These are phyloP conservation scores for Comarum palustre DNA, from an alignment of 306 rosid species.

Conservation along the genomic window DNA sequence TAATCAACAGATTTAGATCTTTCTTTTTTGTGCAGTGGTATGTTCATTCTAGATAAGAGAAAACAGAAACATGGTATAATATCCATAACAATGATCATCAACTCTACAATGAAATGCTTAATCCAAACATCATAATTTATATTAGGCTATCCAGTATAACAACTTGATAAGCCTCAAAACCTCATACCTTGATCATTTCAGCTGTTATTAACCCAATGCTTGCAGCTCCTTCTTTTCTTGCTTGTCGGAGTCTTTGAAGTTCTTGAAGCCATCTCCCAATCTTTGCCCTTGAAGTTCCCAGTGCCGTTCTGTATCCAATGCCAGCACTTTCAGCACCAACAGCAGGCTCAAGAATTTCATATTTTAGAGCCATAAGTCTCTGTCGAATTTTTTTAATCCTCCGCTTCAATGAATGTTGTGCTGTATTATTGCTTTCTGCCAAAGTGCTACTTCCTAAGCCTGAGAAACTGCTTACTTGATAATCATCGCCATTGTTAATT, in stretches of 20 bases:
- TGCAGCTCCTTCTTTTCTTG: constrained; percentile 97
- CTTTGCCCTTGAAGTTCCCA: constrained; percentile 89
- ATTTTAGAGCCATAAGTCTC: constrained; percentile 94
- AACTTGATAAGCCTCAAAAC: constrained; percentile 1
- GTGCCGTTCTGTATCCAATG: constrained; percentile 82
- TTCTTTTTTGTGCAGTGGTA: background rate
- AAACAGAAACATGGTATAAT: background rate
- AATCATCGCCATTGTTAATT: constrained; percentile 55
- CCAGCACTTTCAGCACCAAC: constrained; percentile 79
- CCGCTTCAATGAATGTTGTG: constrained; percentile 77
- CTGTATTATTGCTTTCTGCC: constrained; percentile 51
- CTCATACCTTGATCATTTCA: constrained; percentile 87
- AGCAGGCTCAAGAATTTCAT: constrained; percentile 72
- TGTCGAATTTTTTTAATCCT: constrained; percentile 93
- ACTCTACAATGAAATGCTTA: constrained; percentile 7
- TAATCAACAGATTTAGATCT: background rate
- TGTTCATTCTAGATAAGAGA: background rate
- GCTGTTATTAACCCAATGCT: constrained; percentile 83
- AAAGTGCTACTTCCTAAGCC: constrained; percentile 52
- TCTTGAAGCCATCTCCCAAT: constrained; percentile 98
- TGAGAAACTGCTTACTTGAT: constrained; percentile 53
- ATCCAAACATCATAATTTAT: background rate
- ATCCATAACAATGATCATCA: background rate
- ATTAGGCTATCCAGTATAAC: background rate
- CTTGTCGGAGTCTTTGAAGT: constrained; percentile 94